phyloP scores from a whole-genome alignment of 495 filamentous ascomycete species.

The Penicillium argentinense region DNA sequence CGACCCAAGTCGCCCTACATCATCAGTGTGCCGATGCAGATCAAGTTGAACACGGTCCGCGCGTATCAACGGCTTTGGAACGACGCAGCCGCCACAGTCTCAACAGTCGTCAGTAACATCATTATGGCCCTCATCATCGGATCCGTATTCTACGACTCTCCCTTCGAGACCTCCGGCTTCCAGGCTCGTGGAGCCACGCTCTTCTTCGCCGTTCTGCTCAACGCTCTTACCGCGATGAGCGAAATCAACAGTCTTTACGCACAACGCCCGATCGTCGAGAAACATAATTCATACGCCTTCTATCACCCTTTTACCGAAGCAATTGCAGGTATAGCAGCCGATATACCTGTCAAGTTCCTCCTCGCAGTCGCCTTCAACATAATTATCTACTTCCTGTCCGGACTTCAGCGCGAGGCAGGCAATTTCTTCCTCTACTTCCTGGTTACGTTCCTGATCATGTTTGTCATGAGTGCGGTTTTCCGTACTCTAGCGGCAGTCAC shows the following conservation, averaged over 20 bases:
- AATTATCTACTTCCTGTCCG: conserved; percentile 45
- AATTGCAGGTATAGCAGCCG: conserved; percentile 51
- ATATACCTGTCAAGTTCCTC: conserved; percentile 52
- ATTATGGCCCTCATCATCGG: conserved; percentile 77
- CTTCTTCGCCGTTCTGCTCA: conserved; percentile 79
- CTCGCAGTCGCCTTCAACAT: conserved; percentile 46
- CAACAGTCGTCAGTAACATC: conserved; percentile 66
- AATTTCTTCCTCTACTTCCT: conserved; percentile 62
- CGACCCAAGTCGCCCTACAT: conserved; percentile 38
- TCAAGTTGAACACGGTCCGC: conserved; percentile 43
- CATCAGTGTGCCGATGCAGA: conserved; percentile 41
- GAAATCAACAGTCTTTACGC: conserved; percentile 59
- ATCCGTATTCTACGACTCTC: conserved; percentile 77
- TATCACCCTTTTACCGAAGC: conserved; percentile 60
- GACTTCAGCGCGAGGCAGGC: conserved; percentile 36
- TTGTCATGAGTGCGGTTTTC: conserved; percentile 55
- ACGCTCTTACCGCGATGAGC: conserved; percentile 46
- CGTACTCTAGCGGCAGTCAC: conserved; percentile 45
- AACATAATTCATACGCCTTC: conserved; percentile 59
- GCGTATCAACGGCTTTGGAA: conserved; percentile 58
- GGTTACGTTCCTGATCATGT: conserved; percentile 47
- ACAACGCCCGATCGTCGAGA: conserved; percentile 59
- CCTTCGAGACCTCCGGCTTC: conserved; percentile 60
- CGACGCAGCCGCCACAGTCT: conserved; percentile 69
- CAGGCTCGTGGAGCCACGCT: conserved; percentile 72